A percentile compares a stretch with the other conserved stretches of the same genome.
Evolutionary conservation across 2,329 filamentous ascomycete species (phyloP).

Genomic region (Waltergamsia citrina): DNA sequence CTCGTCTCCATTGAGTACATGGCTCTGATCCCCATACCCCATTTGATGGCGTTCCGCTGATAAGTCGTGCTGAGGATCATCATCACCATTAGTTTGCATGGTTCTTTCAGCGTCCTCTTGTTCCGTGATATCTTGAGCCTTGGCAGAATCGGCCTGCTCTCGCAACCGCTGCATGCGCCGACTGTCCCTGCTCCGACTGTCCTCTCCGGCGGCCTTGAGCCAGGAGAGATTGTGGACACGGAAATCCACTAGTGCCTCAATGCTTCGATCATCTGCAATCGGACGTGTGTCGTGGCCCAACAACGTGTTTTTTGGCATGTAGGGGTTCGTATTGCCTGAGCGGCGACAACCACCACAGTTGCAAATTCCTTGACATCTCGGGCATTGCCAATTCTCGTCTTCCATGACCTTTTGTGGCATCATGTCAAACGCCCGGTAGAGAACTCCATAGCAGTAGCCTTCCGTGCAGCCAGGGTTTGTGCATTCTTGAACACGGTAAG

Average conservation of each 20-base stretch:
- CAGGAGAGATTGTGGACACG: slow-evolving; percentile 79
- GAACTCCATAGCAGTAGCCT: slow-evolving; percentile 84
- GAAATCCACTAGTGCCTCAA: slow-evolving; percentile 87
- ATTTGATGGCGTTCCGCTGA: slow-evolving; percentile 5
- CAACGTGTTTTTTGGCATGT: slow-evolving; percentile 77
- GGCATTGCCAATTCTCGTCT: slow-evolving; percentile 76
- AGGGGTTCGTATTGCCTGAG: slow-evolving; percentile 57
- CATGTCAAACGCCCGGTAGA: slow-evolving; percentile 86
- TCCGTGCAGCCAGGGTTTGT: slow-evolving; percentile 58
- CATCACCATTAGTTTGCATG: not conserved
- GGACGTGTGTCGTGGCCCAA: slow-evolving; percentile 86
- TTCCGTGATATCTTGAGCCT: slow-evolving; percentile 35
- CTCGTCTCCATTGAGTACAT: slow-evolving; percentile 16
- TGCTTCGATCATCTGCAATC: slow-evolving; percentile 82
- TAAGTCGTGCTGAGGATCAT: not conserved
- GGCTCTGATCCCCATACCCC: slow-evolving; percentile 20
- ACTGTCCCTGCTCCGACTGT: slow-evolving; percentile 46
- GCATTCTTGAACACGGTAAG: slow-evolving; percentile 79
- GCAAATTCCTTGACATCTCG: slow-evolving; percentile 77
- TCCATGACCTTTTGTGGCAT: slow-evolving; percentile 79
- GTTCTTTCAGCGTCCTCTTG: slow-evolving; percentile 15
- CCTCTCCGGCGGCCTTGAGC: slow-evolving; percentile 55
- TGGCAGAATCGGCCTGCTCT: slow-evolving; percentile 46
- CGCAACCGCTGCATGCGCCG: slow-evolving; percentile 47
- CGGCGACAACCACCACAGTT: slow-evolving; percentile 75